Evolutionary conservation across 1,284 basidiomycete species (phyloP).

Genomic region (Malassezia globosa): DNA sequence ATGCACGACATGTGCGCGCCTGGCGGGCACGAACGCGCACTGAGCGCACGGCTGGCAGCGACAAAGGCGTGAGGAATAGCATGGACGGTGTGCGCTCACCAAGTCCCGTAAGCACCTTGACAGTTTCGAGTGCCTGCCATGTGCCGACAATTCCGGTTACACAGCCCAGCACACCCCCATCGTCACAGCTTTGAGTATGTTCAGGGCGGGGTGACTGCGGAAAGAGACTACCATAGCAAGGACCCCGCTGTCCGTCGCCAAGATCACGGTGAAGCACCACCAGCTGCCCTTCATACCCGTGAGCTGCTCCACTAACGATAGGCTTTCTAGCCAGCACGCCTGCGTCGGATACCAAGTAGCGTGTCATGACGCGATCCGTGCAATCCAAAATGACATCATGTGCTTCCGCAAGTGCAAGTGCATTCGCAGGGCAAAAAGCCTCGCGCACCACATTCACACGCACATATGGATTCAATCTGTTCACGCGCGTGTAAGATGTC

Average conservation of each 20-base stretch:
- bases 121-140: conserved; percentile 77
- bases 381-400: conserved; percentile 76
- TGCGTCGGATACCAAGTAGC: conserved; percentile 86
- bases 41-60: conserved; percentile 62
- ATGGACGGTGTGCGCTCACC: conserved; percentile 52
- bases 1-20: conserved; percentile 26
- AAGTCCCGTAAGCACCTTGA: conserved; percentile 53
- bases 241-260: conserved; percentile 52
- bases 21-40: conserved; percentile 59
- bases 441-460: conserved; percentile 18
- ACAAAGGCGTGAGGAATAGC: conserved; percentile 63
- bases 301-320: conserved; percentile 83
- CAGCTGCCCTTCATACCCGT: conserved; percentile 81
- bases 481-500: background rate
- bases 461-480: conserved; percentile 34
- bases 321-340: conserved; percentile 64
- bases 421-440: conserved; percentile 26
- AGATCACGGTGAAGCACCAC: conserved; percentile 35
- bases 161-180: conserved; percentile 77
- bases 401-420: conserved; percentile 19
- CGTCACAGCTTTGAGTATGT: conserved; percentile 60
- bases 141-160: conserved; percentile 85
- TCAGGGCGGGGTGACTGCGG: conserved; percentile 51
- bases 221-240: conserved; percentile 91
- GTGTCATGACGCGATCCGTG: conserved; percentile 81